A percentile compares a stretch with the other conserved stretches of the same genome.
Evolutionary conservation across 768 basidiomycete genomes (phyloP).

Genomic region (Collybiopsis confluens): DNA sequence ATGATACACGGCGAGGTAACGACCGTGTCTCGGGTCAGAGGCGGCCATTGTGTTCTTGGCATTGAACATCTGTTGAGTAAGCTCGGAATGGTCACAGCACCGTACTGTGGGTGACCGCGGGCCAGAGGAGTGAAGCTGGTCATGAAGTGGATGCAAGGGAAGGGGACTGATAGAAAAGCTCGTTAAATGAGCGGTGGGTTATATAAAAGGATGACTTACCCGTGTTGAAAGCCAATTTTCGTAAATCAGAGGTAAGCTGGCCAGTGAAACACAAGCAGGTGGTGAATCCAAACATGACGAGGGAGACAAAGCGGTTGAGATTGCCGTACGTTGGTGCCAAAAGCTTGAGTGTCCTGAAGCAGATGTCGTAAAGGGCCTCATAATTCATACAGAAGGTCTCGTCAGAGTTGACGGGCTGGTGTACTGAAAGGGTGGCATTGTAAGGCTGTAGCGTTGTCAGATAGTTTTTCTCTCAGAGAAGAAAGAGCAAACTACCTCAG

Average conservation of each 20-base stretch:
- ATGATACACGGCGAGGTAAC: slow-evolving; percentile 83
- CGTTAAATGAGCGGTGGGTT: background rate
- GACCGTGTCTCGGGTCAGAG: slow-evolving; percentile 92
- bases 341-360: slow-evolving; percentile 96
- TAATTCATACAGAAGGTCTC: slow-evolving; percentile 99
- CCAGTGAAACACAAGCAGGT: slow-evolving; percentile 99
- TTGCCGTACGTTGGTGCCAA: slow-evolving; percentile 95
- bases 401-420: slow-evolving; percentile 98
- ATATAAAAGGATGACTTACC: slow-evolving; percentile 42
- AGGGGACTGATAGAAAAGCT: slow-evolving; percentile 60
- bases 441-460: slow-evolving; percentile 72
- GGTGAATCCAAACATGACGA: slow-evolving; percentile 98
- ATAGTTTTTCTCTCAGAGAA: background rate
- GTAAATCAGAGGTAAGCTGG: slow-evolving; percentile 97
- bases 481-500: slow-evolving; percentile 55
- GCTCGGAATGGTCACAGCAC: slow-evolving; percentile 96
- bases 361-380: slow-evolving; percentile 98
- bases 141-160: slow-evolving; percentile 99
- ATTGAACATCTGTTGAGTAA: slow-evolving; percentile 99
- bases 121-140: slow-evolving; percentile 94
- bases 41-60: slow-evolving; percentile 99
- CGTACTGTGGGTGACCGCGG: slow-evolving; percentile 90
- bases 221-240: slow-evolving; percentile 99
- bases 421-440: slow-evolving; percentile 97
- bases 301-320: slow-evolving; percentile 95